Conservation (phyloP, 2,329 filamentous ascomycete species). For the Aspergillus amoenus region DNA sequence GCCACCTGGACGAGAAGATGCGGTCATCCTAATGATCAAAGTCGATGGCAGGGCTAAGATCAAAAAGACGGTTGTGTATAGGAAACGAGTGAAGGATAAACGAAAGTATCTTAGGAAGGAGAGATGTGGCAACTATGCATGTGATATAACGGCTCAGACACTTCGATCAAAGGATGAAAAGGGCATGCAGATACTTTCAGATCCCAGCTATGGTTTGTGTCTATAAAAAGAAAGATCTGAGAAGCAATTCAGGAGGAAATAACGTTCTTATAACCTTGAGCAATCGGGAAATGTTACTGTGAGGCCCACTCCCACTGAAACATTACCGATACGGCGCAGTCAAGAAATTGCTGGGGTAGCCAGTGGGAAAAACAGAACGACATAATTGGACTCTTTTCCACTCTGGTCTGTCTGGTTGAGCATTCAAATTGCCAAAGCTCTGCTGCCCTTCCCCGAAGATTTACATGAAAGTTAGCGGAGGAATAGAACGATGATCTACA, state of each 20-base stretch:
- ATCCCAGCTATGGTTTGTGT: neutral
- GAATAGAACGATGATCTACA: constrained; percentile 6
- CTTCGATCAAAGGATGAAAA: neutral
- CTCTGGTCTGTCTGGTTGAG: neutral
- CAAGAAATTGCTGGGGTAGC: neutral
- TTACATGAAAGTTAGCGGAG: neutral
- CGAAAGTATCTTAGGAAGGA: neutral
- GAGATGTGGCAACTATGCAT: neutral
- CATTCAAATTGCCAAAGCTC: neutral
- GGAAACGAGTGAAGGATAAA: neutral
- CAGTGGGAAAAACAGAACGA: neutral
- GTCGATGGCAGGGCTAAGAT: neutral
- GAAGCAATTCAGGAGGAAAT: neutral
- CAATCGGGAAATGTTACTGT: neutral
- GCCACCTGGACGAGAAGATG: constrained; percentile 27
- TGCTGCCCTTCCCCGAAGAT: neutral
- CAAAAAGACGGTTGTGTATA: neutral
- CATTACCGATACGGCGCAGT: neutral
- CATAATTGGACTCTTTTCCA: constrained; percentile 7
- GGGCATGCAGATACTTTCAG: neutral
- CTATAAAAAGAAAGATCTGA: neutral
- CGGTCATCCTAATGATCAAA: constrained; percentile 21
- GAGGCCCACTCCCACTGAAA: neutral
- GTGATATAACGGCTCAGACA: neutral
- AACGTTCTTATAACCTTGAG: neutral